Evolutionary conservation across 2,329 filamentous ascomycete species (phyloP), one percentile per base, ranked within the genome.

Genomic region (Thyridium curvatum): DNA sequence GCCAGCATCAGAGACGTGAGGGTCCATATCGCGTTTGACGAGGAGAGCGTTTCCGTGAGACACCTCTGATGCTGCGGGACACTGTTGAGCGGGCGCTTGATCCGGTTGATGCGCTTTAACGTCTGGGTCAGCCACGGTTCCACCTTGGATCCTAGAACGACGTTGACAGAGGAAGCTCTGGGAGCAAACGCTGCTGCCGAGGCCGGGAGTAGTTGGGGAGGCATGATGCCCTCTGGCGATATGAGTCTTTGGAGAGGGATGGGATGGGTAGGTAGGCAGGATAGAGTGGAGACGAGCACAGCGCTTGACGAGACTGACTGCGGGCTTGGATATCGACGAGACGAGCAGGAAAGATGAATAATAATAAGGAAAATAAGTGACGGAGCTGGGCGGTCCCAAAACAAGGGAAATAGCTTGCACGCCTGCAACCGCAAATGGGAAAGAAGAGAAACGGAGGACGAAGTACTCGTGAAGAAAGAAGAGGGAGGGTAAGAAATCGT

Each of bases 41-140:
- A 90, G 31, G 91, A 96, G 39, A 98, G 73, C 0, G 86, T 94
- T 71, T 97, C 93, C 41, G 90, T 94, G 54, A 98, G 77, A 67
- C 91, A 97, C 72, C 87, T 80, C 53, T 90, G 89, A 69, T 97
- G 93, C 64, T 98, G 93, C 41, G 87, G 83, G 35, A 96, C 86
- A 63, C 86, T 96, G 77, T 98, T 98, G 65, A 97, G 78, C 45
- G 93, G 91, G 53, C 93, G 86, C 78, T 97, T 98, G 55, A 96
- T 82, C 52, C 86, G 80, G 74, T 95, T 97, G 69, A 96, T 89
- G 62, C 93, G 83, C 77, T 97, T 97, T 55, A 98, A 74, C 10
- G 90, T 95, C 59, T 90, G 86, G 29, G 93, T 98, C 65, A 97
- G 77, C 93, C 93, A 98, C 43, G 89, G 86, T 69, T 96, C 90